A percentile compares a stretch with the other conserved stretches of the same genome.
phyloP scores from a whole-genome alignment of 139 green algal genomes.

The Prasinococcaceae sp. region DNA sequence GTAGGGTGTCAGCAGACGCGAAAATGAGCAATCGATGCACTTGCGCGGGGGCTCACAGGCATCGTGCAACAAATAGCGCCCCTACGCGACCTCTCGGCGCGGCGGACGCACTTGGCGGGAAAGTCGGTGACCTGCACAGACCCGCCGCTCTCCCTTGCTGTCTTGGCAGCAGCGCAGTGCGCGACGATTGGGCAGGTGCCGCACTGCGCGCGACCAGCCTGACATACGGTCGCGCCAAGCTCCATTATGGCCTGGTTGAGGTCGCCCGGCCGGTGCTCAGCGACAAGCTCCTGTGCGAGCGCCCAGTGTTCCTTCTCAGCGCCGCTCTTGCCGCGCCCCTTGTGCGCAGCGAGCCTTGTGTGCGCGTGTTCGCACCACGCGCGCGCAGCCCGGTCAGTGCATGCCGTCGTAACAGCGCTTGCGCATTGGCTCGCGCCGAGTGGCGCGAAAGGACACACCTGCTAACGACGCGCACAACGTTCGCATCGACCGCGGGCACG shows the following conservation, averaged over 20 bases:
- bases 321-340: too few relatives aligned
- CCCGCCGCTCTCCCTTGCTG: neutral
- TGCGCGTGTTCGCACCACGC: too few relatives aligned
- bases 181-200: constrained; percentile 42
- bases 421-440: too few relatives aligned
- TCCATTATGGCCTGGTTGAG: constrained; percentile 98
- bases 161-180: constrained; percentile 30
- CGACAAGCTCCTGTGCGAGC: constrained; percentile 46
- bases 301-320: constrained; percentile 24
- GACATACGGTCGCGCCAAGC: constrained; percentile 77
- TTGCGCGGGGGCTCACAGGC: too few relatives aligned
- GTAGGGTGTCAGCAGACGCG: too few relatives aligned
- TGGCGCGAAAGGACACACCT: too few relatives aligned
- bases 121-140: constrained; percentile 19
- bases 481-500: constrained; percentile 76
- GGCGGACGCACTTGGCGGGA: constrained; percentile 12
- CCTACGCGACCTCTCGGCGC: too few relatives aligned
- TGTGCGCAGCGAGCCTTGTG: neutral
- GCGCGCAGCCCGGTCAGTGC: too few relatives aligned
- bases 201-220: constrained; percentile 49
- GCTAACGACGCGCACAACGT: constrained; percentile 84
- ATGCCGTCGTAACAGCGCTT: too few relatives aligned
- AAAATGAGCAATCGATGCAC: too few relatives aligned
- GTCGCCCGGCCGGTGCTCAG: constrained; percentile 56
- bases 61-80: too few relatives aligned